Evolutionary conservation across 2,329 filamentous ascomycete genomes (phyloP), one percentile per base, ranked within the genome.

Genomic region (Epichloe gansuensis): DNA sequence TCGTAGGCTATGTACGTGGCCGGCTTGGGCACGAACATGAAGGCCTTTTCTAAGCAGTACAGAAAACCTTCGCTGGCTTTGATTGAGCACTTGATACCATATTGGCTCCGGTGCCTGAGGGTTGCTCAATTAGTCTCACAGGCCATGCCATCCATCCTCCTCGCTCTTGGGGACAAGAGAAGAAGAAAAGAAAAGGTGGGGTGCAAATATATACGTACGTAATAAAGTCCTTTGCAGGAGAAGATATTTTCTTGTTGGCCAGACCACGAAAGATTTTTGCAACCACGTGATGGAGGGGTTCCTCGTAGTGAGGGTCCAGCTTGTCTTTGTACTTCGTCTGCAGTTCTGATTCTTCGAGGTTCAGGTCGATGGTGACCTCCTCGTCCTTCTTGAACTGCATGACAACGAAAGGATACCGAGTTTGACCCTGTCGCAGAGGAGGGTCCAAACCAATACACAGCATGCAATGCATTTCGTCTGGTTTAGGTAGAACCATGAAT

Each of bases 321-420:
- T 89, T 95, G 71, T 88, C 90, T 65, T 91, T 87, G 75, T 97
- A 98, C 65, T 89, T 75, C 59, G 80, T 79, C 61, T 91, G 81
- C 58, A 96, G 76, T 61, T 91, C 76, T 55, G 95, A 89, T 64
- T 95, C 89, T 48, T 90, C 90, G 72, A 98, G 89, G 72, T 98
- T 98, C 50, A 98, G 76, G 65, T 97, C 93, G 55, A 98, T 86
- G 43, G 89, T 91, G 35, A 96, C 90, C 71, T 98, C 93, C 65
- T 98, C 93, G 61, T 98, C 93, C 61, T 90, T 85, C 77, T 97
- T 97, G 69, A 96, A 88, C 65, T 98, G 93, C 91, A 98, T 98
- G 51, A 98, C 93, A 58, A 98, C 78, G 74, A 98, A 98, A 8
- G 93, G 93, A 67, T 98, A 98, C 63, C 93, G 82, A 11, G 93